Percentiles rank a stretch among this genome's conserved stretches.
Conservation (phyloP, 306 rosid species). For the Hippophae gyantsensis region DNA sequence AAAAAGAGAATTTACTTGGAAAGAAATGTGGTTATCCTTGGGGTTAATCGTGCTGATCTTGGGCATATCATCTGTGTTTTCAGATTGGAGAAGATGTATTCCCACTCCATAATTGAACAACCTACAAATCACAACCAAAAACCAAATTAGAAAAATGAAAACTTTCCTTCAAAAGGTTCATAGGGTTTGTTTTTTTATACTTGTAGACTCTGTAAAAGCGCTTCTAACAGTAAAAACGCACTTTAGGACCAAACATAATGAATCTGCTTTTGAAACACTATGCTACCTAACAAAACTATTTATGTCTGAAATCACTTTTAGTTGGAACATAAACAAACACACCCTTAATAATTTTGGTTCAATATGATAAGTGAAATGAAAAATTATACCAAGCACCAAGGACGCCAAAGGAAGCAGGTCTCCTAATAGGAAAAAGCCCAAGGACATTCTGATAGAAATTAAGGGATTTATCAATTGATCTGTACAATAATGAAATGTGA, state of each 20-base stretch:
- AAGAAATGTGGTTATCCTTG: constrained; percentile 56
- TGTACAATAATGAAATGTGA: constrained; percentile 64
- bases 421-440: constrained; percentile 46
- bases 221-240: too few relatives aligned
- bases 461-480: constrained; percentile 53
- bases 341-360: too few relatives aligned
- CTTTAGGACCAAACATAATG: too few relatives aligned
- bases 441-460: constrained; percentile 56
- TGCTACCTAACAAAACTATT: too few relatives aligned
- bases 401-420: constrained; percentile 38
- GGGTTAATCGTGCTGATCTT: constrained; percentile 47
- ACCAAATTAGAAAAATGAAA: not conserved
- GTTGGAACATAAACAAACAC: too few relatives aligned
- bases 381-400: constrained; percentile 40
- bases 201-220: too few relatives aligned
- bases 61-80: constrained; percentile 38
- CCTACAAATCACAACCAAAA: constrained; percentile 26
- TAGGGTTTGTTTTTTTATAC: too few relatives aligned
- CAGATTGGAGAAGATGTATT: constrained; percentile 66
- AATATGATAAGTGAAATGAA: too few relatives aligned
- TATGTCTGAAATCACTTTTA: too few relatives aligned
- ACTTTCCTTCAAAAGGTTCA: not conserved
- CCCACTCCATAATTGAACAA: constrained; percentile 69
- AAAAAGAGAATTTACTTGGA: constrained; percentile 30
- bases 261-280: too few relatives aligned